Evolutionary conservation across 176 grass and related monocot species (phyloP).

Genomic region (Avena insularis): DNA sequence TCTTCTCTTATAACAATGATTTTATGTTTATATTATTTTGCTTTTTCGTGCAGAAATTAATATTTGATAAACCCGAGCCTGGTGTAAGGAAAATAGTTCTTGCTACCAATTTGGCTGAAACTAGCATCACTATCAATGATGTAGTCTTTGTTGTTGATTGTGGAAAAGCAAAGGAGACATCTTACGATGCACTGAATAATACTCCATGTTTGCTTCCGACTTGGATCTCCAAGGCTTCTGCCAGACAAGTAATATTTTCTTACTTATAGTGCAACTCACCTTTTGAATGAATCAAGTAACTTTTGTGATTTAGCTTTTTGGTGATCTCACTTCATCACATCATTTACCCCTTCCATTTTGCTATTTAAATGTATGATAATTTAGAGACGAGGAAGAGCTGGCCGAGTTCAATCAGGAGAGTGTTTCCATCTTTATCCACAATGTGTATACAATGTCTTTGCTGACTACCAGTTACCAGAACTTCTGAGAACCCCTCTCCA

Average conservation of each 20-base stretch:
- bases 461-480: slow-evolving; percentile 96
- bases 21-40: slow-evolving; percentile 19
- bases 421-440: slow-evolving; percentile 97
- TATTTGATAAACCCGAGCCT: slow-evolving; percentile 85
- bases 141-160: slow-evolving; percentile 98
- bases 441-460: slow-evolving; percentile 90
- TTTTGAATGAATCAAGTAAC: not conserved
- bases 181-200: slow-evolving; percentile 99
- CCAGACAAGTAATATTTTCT: slow-evolving; percentile 75
- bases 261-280: not conserved
- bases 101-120: slow-evolving; percentile 98
- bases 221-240: slow-evolving; percentile 99
- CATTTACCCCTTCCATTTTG: slow-evolving; percentile 16
- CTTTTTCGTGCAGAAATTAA: slow-evolving; percentile 79
- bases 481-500: slow-evolving; percentile 95
- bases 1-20: slow-evolving; percentile 17
- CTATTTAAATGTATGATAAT: slow-evolving; percentile 42
- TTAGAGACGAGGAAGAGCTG: slow-evolving; percentile 98
- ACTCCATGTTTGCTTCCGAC: slow-evolving; percentile 96
- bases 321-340: slow-evolving; percentile 23
- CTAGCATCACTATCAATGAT: slow-evolving; percentile 99
- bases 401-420: slow-evolving; percentile 92
- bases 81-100: slow-evolving; percentile 98
- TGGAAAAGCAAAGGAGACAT: slow-evolving; percentile 99
- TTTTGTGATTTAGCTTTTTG: not conserved